Percentiles rank a stretch among this genome's conserved stretches.
Evolutionary conservation across 768 basidiomycete species (phyloP).

Genomic region (Pleurotus salmoneostramineus): DNA sequence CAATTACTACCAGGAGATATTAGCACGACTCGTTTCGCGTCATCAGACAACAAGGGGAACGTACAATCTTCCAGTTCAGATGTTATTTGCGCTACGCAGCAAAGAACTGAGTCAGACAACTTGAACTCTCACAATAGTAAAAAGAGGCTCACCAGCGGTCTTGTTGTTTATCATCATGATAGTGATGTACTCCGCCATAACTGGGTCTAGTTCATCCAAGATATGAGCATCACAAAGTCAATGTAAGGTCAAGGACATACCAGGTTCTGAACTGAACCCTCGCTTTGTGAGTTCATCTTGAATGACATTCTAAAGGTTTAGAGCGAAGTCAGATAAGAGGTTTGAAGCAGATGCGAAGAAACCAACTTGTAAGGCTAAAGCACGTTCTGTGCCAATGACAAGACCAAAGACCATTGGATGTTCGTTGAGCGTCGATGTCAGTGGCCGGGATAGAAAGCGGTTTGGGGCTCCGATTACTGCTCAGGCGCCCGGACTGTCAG

Average conservation of each 20-base stretch:
- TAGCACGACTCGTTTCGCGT: neutral
- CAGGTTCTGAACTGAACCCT: conserved; percentile 73
- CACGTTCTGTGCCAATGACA: conserved; percentile 76
- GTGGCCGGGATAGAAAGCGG: conserved; percentile 1
- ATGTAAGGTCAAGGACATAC: conserved; percentile 35
- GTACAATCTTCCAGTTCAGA: conserved; percentile 80
- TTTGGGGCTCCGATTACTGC: conserved; percentile 5
- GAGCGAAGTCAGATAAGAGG: neutral
- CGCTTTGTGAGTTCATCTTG: conserved; percentile 77
- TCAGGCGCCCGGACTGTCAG: neutral
- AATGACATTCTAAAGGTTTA: conserved; percentile 48
- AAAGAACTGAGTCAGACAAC: neutral
- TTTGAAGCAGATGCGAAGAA: neutral
- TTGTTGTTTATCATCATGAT: conserved; percentile 96
- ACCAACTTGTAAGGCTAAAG: conserved; percentile 63
- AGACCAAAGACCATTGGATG: conserved; percentile 77
- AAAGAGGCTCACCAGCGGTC: conserved; percentile 53
- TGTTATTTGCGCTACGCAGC: conserved; percentile 72
- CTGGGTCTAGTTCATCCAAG: conserved; percentile 52
- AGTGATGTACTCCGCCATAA: conserved; percentile 93
- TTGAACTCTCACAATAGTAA: neutral
- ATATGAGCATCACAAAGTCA: conserved; percentile 5
- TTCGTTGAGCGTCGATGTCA: conserved; percentile 46
- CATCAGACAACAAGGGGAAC: conserved; percentile 14
- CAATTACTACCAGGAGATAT: conserved; percentile 49